Evolutionary conservation across 305 asterid species (phyloP), one percentile per base, ranked within the genome.

Genomic region (Fraxinus ornus): DNA sequence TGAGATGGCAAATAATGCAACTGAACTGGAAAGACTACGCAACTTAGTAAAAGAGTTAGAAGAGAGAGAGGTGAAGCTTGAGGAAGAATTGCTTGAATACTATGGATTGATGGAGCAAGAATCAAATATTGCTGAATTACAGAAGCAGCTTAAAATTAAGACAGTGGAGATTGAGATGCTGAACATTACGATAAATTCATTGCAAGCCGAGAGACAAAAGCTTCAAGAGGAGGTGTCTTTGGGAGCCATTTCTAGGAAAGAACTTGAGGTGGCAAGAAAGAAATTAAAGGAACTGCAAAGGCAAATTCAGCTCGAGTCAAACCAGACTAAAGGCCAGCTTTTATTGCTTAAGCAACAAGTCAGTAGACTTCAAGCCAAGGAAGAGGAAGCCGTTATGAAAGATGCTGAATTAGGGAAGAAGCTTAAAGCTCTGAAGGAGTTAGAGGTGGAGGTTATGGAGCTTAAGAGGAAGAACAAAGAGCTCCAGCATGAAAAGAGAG

Each of bases 61-160:
- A 87, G 98, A 97, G 83, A 89, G 99, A 85, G 98, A 94, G 75
- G 98, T 92, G 85, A 94, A 92, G 87, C 98, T 93, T 22, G 98
- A 97, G 87, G 97, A 97, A 0, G 99, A 97, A 90, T 92, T 96
- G 72, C 91, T 96, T 1, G 97, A 94, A 78, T 96, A 94, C 78
- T 92, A 94, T 37, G 98, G 98, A 24, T 83, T 97, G 85, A 92
- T 91, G 89, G 99, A 97, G 87, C 98, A 97, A 85, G 99, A 97
- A 70, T 89, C 97, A 62, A 87, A 91, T 77, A 80, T 94, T 9
- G 32, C 88, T 4, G 99, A 97, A 90, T 77, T 94, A 64, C 97
- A 93, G 81, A 94, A 89, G 84, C 98, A 94, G 90, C 93, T 94
- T 85, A 92, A 91, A 91, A 91, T 94, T 78, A 94, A 93, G 89